Percentiles rank a stretch among this genome's conserved stretches.
Conservation (phyloP, 129 eudicot species). For the Lactuca sativa region DNA sequence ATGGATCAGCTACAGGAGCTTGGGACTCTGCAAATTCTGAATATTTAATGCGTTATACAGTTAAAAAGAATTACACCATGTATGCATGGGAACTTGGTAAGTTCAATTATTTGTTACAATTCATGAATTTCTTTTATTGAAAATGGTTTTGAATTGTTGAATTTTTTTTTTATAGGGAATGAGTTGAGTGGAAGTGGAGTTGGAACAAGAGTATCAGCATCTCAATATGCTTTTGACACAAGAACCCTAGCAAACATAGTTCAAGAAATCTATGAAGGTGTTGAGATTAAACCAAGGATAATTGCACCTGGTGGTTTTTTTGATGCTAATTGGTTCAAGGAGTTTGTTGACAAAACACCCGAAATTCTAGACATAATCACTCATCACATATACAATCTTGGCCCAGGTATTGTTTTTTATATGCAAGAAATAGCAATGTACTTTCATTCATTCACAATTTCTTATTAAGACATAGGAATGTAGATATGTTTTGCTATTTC, state of each 20-base stretch:
- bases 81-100: slow-evolving; percentile 95
- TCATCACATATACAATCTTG: slow-evolving; percentile 89
- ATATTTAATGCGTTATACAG: slow-evolving; percentile 74
- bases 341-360: slow-evolving; percentile 51
- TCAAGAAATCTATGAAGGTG: slow-evolving; percentile 53
- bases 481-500: too few relatives aligned
- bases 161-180: slow-evolving; percentile 54
- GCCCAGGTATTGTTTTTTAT: slow-evolving; percentile 61
- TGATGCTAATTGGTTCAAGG: slow-evolving; percentile 68
- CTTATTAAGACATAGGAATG: too few relatives aligned
- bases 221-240: slow-evolving; percentile 64
- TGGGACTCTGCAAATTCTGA: slow-evolving; percentile 84
- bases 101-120: slow-evolving; percentile 11
- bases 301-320: slow-evolving; percentile 95
- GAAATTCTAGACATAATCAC: slow-evolving; percentile 56
- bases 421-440: too few relatives aligned
- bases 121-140: not conserved
- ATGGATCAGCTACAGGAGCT: slow-evolving; percentile 57
- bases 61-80: slow-evolving; percentile 58
- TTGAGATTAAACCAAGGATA: slow-evolving; percentile 47
- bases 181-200: slow-evolving; percentile 80
- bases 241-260: slow-evolving; percentile 46
- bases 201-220: slow-evolving; percentile 67
- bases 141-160: not conserved
- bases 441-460: not conserved